Conservation (phyloP, 2,329 filamentous ascomycete species). For the Apiospora phragmitis region DNA sequence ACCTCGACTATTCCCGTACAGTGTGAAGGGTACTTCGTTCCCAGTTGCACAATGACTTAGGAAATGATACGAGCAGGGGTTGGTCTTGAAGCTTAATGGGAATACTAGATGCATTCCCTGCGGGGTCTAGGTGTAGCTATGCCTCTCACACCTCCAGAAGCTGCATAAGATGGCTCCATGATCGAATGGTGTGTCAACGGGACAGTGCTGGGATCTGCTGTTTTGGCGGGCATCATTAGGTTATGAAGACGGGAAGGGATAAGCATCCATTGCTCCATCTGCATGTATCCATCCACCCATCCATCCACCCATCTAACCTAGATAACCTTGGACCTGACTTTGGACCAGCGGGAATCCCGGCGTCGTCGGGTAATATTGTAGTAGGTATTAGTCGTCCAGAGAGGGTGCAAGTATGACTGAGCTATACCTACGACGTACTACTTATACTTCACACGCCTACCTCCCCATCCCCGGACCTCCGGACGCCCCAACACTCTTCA, state of each 20-base stretch:
- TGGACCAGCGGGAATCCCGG: background rate
- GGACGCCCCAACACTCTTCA: background rate
- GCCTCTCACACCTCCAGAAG: background rate
- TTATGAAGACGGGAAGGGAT: conserved; percentile 1
- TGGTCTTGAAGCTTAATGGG: conserved; percentile 6
- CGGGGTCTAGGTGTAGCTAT: background rate
- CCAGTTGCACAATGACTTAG: background rate
- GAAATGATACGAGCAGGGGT: background rate
- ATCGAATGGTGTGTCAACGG: conserved; percentile 3
- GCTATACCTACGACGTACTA: background rate
- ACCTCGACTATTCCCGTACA: background rate
- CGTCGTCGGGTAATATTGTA: background rate
- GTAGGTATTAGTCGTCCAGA: background rate
- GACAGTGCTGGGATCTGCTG: background rate
- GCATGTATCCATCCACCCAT: background rate
- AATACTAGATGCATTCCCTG: background rate
- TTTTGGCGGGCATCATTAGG: conserved; percentile 3
- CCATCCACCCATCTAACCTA: conserved; percentile 1
- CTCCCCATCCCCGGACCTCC: background rate
- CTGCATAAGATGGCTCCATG: conserved; percentile 4
- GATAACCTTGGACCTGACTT: conserved; percentile 3
- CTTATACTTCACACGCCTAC: background rate
- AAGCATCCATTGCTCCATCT: conserved; percentile 2
- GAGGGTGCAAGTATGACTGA: background rate
- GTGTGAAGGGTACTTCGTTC: background rate